Evolutionary conservation across 2,329 filamentous ascomycete genomes (phyloP), one percentile per base, ranked within the genome.

Genomic region (Tolypocladium pustulatum): DNA sequence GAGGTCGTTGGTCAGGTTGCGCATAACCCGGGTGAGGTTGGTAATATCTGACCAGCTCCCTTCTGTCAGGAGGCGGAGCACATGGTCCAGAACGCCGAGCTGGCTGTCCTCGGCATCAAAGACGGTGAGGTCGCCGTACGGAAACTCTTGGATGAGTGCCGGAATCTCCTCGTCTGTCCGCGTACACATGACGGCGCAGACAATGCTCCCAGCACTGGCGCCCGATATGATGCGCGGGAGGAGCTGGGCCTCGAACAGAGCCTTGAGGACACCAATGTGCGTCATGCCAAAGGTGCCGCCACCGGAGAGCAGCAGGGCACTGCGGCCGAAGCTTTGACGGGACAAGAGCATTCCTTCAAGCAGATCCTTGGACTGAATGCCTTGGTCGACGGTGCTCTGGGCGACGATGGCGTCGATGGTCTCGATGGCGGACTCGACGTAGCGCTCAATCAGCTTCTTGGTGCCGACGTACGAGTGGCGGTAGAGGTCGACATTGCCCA

Each of bases 211-310:
- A 1, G 91, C 91, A 34, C 91, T 95, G 7, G 91, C 88, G 2
- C 91, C 91, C 0, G 90, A 95, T 56, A 96, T 90, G 69, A 96
- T 92, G 54, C 90, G 86, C 3, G 91, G 91, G 2, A 96, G 78
- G 15, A 96, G 78, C 9, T 83, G 82, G 4, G 83, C 80, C 67
- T 94, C 85, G 70, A 86, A 91, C 3, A 96, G 78, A 4, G 87
- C 82, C 71, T 95, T 95, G 58, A 95, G 76, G 3, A 96, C 91
- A 1, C 91, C 91, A 58, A 96, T 88, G 69, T 96, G 91, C 60
- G 89, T 89, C 89, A 96, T 95, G 46, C 91, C 91, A 73, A 95
- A 91, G 0, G 91, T 94, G 1, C 88, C 91, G 2, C 91, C 91
- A 9, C 91, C 91, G 5, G 91, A 95, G 12, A 96, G 77, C 12